Evolutionary conservation across 208 protist species (phyloP).

Genomic region (Acanthamoeba rhysodes): DNA sequence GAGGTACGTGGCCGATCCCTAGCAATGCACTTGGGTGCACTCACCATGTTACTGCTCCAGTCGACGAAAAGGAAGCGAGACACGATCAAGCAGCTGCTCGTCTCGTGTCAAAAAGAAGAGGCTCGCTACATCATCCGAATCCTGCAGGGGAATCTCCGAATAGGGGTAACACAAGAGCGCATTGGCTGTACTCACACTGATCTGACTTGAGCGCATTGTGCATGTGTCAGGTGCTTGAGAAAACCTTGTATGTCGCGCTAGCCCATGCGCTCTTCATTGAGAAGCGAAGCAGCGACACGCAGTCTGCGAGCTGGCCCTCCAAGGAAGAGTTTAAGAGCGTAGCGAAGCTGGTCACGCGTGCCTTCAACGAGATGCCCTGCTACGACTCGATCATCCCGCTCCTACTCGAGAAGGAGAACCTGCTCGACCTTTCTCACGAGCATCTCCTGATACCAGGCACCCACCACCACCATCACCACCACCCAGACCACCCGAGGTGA

Average conservation of each 20-base stretch:
- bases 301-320: background rate
- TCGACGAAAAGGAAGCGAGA: slow-evolving; percentile 56
- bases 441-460: slow-evolving; percentile 24
- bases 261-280: slow-evolving; percentile 38
- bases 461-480: background rate
- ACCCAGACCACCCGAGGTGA: no score
- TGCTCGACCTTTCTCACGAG: slow-evolving; percentile 14
- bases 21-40: no score
- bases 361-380: slow-evolving; percentile 71
- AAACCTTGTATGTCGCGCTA: slow-evolving; percentile 29
- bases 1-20: background rate
- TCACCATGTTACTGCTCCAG: background rate
- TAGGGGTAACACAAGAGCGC: background rate
- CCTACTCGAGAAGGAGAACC: slow-evolving; percentile 35
- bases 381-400: slow-evolving; percentile 37
- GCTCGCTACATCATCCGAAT: slow-evolving; percentile 59
- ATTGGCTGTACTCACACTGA: background rate
- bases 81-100: slow-evolving; percentile 53
- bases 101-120: slow-evolving; percentile 18
- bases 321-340: slow-evolving; percentile 31
- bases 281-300: background rate
- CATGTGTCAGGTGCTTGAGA: slow-evolving; percentile 20
- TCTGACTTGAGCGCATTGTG: background rate
- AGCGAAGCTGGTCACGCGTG: background rate
- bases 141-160: slow-evolving; percentile 30